Evolutionary conservation across 345 rosid genomes (phyloP).

Genomic region (Citrus reticulata): DNA sequence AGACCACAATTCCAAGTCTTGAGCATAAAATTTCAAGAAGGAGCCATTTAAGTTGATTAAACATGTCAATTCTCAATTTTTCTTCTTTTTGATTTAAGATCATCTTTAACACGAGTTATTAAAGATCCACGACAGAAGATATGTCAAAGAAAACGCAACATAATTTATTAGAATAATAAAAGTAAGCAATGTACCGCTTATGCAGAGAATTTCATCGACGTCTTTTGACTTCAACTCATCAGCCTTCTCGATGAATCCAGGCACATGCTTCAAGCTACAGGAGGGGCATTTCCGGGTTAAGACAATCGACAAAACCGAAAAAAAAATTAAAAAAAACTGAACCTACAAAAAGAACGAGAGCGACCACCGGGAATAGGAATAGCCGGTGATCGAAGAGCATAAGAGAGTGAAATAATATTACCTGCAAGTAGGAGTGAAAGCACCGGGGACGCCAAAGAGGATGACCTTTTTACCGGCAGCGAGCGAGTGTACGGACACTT

Average conservation of each 20-base stretch:
- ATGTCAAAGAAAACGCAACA: too few relatives aligned
- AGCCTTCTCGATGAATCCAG: conserved; percentile 91
- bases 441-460: conserved; percentile 96
- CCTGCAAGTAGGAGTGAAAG: conserved; percentile 99
- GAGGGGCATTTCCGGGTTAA: neutral
- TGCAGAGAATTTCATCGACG: conserved; percentile 66
- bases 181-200: conserved; percentile 54
- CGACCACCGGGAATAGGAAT: neutral
- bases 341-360: neutral
- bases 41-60: neutral
- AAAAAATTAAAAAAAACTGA: neutral
- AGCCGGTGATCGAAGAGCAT: neutral
- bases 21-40: neutral
- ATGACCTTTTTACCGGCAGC: conserved; percentile 83
- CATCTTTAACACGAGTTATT: too few relatives aligned
- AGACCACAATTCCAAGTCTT: neutral
- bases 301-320: neutral
- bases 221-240: conserved; percentile 83
- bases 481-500: conserved; percentile 71
- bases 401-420: conserved; percentile 3
- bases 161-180: too few relatives aligned
- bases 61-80: neutral
- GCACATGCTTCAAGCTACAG: conserved; percentile 84
- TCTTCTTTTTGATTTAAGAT: too few relatives aligned
- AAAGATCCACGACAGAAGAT: too few relatives aligned